Evolutionary conservation across 805 yeast genomes (phyloP).

Genomic region (Pichia kluyveri): DNA sequence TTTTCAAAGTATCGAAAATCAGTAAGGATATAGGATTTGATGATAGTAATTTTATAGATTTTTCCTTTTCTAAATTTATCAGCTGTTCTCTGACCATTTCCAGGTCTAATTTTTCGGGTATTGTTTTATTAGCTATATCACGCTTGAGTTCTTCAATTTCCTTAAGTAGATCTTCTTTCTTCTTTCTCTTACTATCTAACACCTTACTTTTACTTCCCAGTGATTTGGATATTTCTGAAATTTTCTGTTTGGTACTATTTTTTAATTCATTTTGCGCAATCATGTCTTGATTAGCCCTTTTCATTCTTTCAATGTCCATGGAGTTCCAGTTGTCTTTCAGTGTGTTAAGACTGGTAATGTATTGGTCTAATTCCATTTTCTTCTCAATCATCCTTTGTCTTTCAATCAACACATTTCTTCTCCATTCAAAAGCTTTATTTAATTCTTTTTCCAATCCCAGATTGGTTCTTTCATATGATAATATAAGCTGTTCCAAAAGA

Average conservation of each 20-base stretch:
- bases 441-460: conserved; percentile 15
- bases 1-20: not conserved
- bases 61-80: conserved; percentile 6
- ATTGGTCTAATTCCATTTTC: conserved; percentile 14
- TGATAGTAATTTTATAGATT: conserved; percentile 9
- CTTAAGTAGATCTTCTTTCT: not conserved
- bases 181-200: not conserved
- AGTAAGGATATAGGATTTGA: not conserved
- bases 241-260: not conserved
- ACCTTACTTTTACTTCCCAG: not conserved
- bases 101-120: conserved; percentile 15
- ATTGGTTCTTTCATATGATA: conserved; percentile 20
- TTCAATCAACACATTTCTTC: conserved; percentile 16
- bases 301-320: conserved; percentile 6
- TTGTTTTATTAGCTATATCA: not conserved
- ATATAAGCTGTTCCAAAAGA: conserved; percentile 19
- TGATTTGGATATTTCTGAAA: not conserved
- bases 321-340: conserved; percentile 8
- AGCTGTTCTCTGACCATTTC: conserved; percentile 8
- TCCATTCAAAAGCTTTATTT: conserved; percentile 16
- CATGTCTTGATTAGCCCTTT: not conserved
- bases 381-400: conserved; percentile 17
- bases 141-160: conserved; percentile 4
- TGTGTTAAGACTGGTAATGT: conserved; percentile 8
- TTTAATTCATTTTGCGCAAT: not conserved